Evolutionary conservation across 1,284 basidiomycete genomes (phyloP).

Genomic region (Chalciporus piperatoides): DNA sequence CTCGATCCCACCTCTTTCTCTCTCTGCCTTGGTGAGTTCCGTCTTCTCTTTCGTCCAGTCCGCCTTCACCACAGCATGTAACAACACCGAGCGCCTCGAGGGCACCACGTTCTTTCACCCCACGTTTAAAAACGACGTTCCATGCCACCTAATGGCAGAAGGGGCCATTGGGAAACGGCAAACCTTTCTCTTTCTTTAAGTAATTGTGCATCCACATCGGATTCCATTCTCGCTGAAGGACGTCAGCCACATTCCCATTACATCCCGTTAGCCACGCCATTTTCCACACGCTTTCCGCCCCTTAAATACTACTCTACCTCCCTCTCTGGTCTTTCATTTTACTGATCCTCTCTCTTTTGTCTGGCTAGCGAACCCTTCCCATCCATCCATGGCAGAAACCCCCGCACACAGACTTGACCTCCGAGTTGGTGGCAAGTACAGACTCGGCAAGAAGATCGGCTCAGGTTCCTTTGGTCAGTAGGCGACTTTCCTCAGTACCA

Average conservation of each 20-base stretch:
- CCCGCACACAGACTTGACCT: slow-evolving; percentile 83
- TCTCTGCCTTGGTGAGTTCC: slow-evolving; percentile 27
- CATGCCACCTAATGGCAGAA: slow-evolving; percentile 8
- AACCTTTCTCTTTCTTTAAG: neutral
- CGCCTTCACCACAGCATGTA: slow-evolving; percentile 6
- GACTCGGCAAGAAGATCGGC: slow-evolving; percentile 99
- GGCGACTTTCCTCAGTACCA: neutral
- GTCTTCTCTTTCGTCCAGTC: neutral
- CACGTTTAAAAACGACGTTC: slow-evolving; percentile 3
- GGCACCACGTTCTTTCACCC: slow-evolving; percentile 28
- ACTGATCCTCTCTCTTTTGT: slow-evolving; percentile 13
- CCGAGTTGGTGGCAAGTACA: slow-evolving; percentile 96
- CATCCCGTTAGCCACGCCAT: slow-evolving; percentile 16
- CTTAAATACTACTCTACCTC: slow-evolving; percentile 11
- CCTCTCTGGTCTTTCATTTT: neutral
- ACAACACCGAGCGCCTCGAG: slow-evolving; percentile 24
- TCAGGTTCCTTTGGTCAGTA: slow-evolving; percentile 94
- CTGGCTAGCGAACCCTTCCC: slow-evolving; percentile 11
- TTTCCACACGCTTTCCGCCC: slow-evolving; percentile 17
- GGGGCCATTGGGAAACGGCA: slow-evolving; percentile 1
- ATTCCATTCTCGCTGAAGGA: slow-evolving; percentile 7
- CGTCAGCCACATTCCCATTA: slow-evolving; percentile 27
- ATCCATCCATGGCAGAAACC: slow-evolving; percentile 59
- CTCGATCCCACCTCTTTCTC: neutral
- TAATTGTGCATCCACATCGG: neutral